Evolutionary conservation across 768 basidiomycete species (phyloP), one percentile per base, ranked within the genome.

Genomic region (Mycena vulgaris): DNA sequence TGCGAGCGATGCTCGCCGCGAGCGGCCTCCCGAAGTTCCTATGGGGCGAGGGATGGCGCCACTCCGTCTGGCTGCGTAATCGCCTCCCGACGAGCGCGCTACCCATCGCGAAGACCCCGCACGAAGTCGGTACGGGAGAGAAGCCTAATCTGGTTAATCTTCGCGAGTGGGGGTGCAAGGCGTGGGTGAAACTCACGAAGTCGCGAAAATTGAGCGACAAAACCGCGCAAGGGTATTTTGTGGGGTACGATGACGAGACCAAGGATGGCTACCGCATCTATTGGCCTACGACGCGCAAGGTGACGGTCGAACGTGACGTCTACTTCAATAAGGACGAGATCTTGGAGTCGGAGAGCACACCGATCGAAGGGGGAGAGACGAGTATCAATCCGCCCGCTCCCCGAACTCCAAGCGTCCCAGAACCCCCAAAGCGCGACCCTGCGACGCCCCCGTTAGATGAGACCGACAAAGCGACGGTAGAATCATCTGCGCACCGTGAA

Each of bases 351-450:
- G 74, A 75, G 45, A 73, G 40, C 51, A 68, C 72, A 47, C 69
- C 66, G 68, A 76, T 80, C 75, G 79, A 80, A 74, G 77, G 76
- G 77, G 77, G 77, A 77, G 77, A 72, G 56, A 66, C 7, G 21
- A 35, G 16, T 2, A 37, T 57, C 67, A 68, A 5, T 57, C 60
- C 67, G 30, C 67, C 67, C 28, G 45, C 53, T 62, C 31, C 67
- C 52, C 13, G 14, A 5, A 33, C 67, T 63, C 52, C 52, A 27
- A 9, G 17, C 27, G 17, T 28, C 3, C 59, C 66, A 11, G 59
- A 53, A 28, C 19, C 40, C 3, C 49, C 58, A 19, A n/a, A n/a
- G n/a, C 3, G 11, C 66, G 30, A 60, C 21, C 52, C 30, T 51
- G 31, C 52, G n/a, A 53, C 30, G 31, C 30, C 52, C 30, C 2